Conservation (phyloP, 2,329 filamentous ascomycete species). For the Penicillium sp. region DNA sequence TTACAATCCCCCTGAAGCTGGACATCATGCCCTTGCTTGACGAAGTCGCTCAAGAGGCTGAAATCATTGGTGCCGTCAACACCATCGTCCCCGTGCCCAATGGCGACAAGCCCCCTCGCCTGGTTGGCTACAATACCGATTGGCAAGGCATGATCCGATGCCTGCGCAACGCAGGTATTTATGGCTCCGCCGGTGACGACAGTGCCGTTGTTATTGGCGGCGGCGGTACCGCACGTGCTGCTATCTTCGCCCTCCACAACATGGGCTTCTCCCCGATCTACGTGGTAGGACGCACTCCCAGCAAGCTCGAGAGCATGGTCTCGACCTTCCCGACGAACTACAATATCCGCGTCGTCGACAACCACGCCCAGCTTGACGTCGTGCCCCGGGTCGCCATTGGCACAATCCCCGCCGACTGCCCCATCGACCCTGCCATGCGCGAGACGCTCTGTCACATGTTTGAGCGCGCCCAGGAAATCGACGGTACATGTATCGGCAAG, state of each 20-base stretch:
- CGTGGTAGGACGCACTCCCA: slow-evolving; percentile 70
- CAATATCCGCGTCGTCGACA: slow-evolving; percentile 62
- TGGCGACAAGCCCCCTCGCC: slow-evolving; percentile 45
- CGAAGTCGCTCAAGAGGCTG: slow-evolving; percentile 71
- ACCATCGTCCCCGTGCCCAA: slow-evolving; percentile 68
- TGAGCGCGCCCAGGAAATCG: slow-evolving; percentile 47
- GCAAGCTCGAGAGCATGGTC: slow-evolving; percentile 65
- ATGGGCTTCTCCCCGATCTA: slow-evolving; percentile 86
- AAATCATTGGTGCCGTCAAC: slow-evolving; percentile 86
- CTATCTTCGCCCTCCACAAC: slow-evolving; percentile 78
- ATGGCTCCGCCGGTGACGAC: slow-evolving; percentile 37
- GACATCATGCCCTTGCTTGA: slow-evolving; percentile 81
- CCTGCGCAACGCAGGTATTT: slow-evolving; percentile 65
- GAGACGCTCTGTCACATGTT: slow-evolving; percentile 60
- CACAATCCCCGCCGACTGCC: slow-evolving; percentile 83
- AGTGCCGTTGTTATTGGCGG: slow-evolving; percentile 82
- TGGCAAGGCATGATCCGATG: slow-evolving; percentile 87
- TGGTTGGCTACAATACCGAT: slow-evolving; percentile 90
- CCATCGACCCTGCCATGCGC: slow-evolving; percentile 69
- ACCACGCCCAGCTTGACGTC: slow-evolving; percentile 50
- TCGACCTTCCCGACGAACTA: slow-evolving; percentile 70
- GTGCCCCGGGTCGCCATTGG: slow-evolving; percentile 72
- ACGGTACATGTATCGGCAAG: slow-evolving; percentile 34
- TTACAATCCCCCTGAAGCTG: slow-evolving; percentile 92
- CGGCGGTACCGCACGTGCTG: slow-evolving; percentile 86